A percentile compares a stretch with the other conserved stretches of the same genome.
Evolutionary conservation across 768 basidiomycete species (phyloP).

Genomic region (Mycena olivaceomarginata): DNA sequence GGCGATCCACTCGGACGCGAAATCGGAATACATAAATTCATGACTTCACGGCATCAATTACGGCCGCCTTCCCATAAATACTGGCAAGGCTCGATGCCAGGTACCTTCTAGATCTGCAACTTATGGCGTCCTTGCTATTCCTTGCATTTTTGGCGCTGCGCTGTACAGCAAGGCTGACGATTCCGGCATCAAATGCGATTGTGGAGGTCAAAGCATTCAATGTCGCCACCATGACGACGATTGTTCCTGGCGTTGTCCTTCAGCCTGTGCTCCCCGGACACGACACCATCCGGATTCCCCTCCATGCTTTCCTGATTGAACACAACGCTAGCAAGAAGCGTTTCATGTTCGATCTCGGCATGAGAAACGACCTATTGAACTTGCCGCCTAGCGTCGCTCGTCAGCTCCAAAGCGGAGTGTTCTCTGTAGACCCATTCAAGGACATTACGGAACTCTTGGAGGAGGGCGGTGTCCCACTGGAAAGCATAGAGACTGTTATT

Average conservation of each 20-base stretch:
- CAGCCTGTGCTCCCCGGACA: constrained; percentile 33
- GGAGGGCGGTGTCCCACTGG: constrained; percentile 36
- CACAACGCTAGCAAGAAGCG: constrained; percentile 27
- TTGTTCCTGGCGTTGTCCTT: constrained; percentile 10
- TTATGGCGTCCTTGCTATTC: constrained; percentile 12
- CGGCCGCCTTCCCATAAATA: not conserved
- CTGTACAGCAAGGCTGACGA: constrained; percentile 8
- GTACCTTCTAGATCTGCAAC: not conserved
- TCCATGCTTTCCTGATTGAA: constrained; percentile 40
- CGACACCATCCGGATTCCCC: constrained; percentile 15
- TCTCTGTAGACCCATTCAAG: constrained; percentile 30
- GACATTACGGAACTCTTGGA: constrained; percentile 39
- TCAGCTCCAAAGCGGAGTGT: constrained; percentile 17
- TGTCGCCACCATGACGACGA: constrained; percentile 32
- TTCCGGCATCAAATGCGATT: constrained; percentile 22
- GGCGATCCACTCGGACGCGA: not conserved
- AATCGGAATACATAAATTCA: not conserved
- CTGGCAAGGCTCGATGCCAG: not conserved
- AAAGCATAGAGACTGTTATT: constrained; percentile 37
- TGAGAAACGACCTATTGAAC: constrained; percentile 26
- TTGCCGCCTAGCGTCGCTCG: constrained; percentile 28
- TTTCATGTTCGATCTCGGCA: constrained; percentile 42
- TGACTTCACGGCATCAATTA: too few species aligned
- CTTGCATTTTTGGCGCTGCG: constrained; percentile 12
- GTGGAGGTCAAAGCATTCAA: constrained; percentile 41